Percentiles rank a stretch among this genome's conserved stretches.
phyloP scores from a whole-genome alignment of 495 filamentous ascomycete genomes.

The Tuber borchii region DNA sequence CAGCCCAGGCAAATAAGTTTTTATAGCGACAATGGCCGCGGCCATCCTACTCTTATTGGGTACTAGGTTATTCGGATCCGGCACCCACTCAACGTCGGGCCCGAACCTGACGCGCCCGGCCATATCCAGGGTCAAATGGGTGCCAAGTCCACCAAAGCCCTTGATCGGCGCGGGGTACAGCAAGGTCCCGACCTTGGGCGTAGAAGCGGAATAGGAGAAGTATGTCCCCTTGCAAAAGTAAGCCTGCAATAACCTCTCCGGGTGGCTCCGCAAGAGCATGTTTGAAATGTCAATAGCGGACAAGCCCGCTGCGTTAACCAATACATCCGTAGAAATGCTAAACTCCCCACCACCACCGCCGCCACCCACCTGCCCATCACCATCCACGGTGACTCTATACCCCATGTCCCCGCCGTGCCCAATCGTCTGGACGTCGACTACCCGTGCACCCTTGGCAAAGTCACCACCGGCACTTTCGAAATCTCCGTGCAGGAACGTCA shows the following conservation, averaged over 20 bases:
- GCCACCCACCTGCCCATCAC: background rate
- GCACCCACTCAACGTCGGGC: conserved; percentile 91
- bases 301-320: conserved; percentile 84
- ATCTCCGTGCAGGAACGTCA: conserved; percentile 68
- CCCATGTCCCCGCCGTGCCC: conserved; percentile 48
- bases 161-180: conserved; percentile 80
- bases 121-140: conserved; percentile 88
- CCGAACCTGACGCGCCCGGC: conserved; percentile 82
- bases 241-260: conserved; percentile 51
- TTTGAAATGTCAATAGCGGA: conserved; percentile 71
- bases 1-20: conserved; percentile 68
- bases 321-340: conserved; percentile 61
- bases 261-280: conserved; percentile 53
- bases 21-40: conserved; percentile 67
- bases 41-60: conserved; percentile 54
- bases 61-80: conserved; percentile 48
- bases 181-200: conserved; percentile 63
- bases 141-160: conserved; percentile 77
- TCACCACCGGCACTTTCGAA: conserved; percentile 75
- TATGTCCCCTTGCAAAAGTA: conserved; percentile 94
- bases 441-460: conserved; percentile 54
- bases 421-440: conserved; percentile 56
- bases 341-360: conserved; percentile 47
- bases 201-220: conserved; percentile 68
- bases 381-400: conserved; percentile 49